Base-by-base conservation (phyloP, 805 yeast species). In the Saccharomycopsis microspora region DNA sequence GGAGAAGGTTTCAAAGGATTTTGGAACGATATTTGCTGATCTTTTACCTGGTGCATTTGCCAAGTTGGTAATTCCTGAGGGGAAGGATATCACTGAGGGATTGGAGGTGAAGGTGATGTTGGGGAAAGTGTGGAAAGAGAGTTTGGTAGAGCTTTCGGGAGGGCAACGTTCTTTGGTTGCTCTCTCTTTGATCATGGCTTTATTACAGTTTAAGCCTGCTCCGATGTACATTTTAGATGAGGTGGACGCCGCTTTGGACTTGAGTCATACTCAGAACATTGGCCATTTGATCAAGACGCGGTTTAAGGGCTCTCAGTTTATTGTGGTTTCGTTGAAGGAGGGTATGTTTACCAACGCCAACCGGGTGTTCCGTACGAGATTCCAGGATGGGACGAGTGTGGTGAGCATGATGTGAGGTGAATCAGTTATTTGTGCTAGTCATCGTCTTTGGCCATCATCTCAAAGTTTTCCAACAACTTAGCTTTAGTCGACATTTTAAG, bases 331-430 rank as follows among this genome's bases (percentile, higher is more conserved):
- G 31, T 76, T 93, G 67, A 93, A 93, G 61, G 99, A 93, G 64
- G 98, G 97, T 9, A 87, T 93, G 96, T 93, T 93, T 61, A 83
- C 96, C 6, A 93, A 93, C 64, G 99, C 98, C 5, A 94, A 94
- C 61, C 73, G 95, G 54, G 85, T 93, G 27, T 93, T 88, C 64
- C 76, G 95, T 59, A 88, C 97, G 1, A 72, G 96, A 56, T 90
- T 93, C 65, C 96, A 89, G 61, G 97, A 93, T 56, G 97, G 98
- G 56, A 90, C 96, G 0, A 87, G 96, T 27, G 88, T 87, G 37
- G 97, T 89, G 2, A 78, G 85, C 41, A 75, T 81, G 4, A 76
- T 82, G 74, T 80, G 63, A 61, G 27, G 3, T 6, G n/a, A 27
- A 29, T 43, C 31, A 29, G 11, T 37, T 28, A 36, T 19, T 7